These are phyloP conservation scores for Penicillium sp. DNA, from an alignment of 2,329 filamentous ascomycete genomes.

Conservation along the genomic window DNA sequence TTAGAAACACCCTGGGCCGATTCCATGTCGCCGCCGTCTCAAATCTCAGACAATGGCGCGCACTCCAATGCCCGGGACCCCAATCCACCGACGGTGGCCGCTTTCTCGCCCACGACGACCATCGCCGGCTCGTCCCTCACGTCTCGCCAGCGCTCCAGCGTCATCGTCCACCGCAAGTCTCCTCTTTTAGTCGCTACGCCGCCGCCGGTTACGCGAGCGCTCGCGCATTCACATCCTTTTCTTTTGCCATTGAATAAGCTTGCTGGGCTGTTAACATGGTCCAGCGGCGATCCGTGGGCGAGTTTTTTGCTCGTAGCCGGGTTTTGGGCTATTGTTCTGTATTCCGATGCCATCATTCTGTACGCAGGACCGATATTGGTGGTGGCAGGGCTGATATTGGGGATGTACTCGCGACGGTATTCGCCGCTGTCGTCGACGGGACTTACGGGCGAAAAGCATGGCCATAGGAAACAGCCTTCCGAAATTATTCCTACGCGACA, in stretches of 20 bases:
- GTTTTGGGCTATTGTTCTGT: constrained; percentile 84
- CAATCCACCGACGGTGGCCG: constrained; percentile 71
- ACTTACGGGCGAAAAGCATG: constrained; percentile 64
- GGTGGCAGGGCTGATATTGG: constrained; percentile 73
- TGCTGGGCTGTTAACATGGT: constrained; percentile 87
- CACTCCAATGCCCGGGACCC: constrained; percentile 35
- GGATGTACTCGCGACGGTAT: constrained; percentile 88
- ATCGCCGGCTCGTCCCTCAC: constrained; percentile 65
- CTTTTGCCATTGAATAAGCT: constrained; percentile 82
- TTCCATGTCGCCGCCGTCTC: constrained; percentile 48
- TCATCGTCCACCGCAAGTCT: constrained; percentile 95
- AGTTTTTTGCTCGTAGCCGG: constrained; percentile 81
- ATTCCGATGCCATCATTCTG: constrained; percentile 77
- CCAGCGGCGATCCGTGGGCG: constrained; percentile 89
- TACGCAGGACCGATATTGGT: constrained; percentile 79
- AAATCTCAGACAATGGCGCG: constrained; percentile 35
- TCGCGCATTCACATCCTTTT: constrained; percentile 95
- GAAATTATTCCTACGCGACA: constrained; percentile 70
- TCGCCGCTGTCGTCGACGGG: constrained; percentile 85
- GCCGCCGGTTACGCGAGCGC: constrained; percentile 85
- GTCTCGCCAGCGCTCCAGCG: constrained; percentile 77
- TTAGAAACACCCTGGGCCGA: constrained; percentile 51
- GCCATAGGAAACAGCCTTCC: constrained; percentile 47
- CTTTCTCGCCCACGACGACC: constrained; percentile 80
- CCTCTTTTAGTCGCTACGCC: constrained; percentile 89